Conservation (phyloP, 495 filamentous ascomycete species). For the Hypoxylon perforatum region DNA sequence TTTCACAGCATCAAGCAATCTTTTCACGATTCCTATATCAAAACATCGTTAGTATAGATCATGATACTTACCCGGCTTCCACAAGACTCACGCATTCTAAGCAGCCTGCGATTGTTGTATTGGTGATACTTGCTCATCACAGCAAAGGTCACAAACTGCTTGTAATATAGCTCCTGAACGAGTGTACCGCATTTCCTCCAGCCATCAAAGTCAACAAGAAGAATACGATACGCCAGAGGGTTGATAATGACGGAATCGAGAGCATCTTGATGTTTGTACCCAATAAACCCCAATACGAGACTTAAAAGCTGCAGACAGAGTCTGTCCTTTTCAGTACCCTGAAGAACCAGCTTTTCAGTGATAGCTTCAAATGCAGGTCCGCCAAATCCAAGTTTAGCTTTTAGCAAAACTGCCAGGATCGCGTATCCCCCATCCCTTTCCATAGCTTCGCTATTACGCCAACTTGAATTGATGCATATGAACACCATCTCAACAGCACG, state of each 20-base stretch:
- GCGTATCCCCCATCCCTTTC: conserved; percentile 94
- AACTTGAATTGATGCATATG: conserved; percentile 83
- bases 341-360: conserved; percentile 51
- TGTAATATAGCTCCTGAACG: conserved; percentile 89
- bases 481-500: conserved; percentile 85
- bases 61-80: conserved; percentile 9
- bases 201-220: conserved; percentile 90
- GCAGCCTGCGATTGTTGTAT: conserved; percentile 87
- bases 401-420: conserved; percentile 80
- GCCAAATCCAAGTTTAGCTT: conserved; percentile 75
- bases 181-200: conserved; percentile 81
- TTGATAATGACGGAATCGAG: conserved; percentile 93
- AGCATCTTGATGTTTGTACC: conserved; percentile 79
- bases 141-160: conserved; percentile 87
- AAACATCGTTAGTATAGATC: conserved; percentile 20
- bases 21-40: conserved; percentile 82
- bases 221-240: conserved; percentile 88
- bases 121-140: conserved; percentile 86
- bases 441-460: conserved; percentile 99
- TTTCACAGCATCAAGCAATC: conserved; percentile 89
- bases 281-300: conserved; percentile 84
- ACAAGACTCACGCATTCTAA: conserved; percentile 83
- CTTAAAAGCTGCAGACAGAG: conserved; percentile 77
- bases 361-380: conserved; percentile 52
- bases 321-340: conserved; percentile 67